Evolutionary conservation across 2,329 filamentous ascomycete genomes (phyloP).

Genomic region (Epichloe amarillans): DNA sequence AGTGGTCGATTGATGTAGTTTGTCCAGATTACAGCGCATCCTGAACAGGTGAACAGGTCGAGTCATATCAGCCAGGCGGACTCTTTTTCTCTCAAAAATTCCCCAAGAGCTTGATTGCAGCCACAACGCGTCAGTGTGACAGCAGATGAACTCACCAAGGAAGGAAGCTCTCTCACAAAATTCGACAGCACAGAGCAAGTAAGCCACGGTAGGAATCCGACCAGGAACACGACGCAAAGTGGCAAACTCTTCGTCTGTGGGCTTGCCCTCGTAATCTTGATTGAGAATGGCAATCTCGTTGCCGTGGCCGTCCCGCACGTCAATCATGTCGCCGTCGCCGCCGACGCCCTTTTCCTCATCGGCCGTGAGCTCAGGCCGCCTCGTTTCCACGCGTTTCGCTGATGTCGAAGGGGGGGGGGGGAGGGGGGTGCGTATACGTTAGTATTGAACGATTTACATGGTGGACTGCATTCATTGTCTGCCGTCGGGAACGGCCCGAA

Average conservation of each 20-base stretch:
- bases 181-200: slow-evolving; percentile 44
- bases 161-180: slow-evolving; percentile 49
- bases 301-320: background rate
- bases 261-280: slow-evolving; percentile 24
- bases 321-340: too few species aligned
- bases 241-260: slow-evolving; percentile 39
- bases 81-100: too few species aligned
- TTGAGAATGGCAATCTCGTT: slow-evolving; percentile 8
- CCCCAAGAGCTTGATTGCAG: too few species aligned
- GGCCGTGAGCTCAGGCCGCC: too few species aligned
- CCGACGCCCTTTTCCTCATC: background rate
- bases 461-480: too few species aligned
- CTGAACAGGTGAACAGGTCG: background rate
- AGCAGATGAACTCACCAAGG: slow-evolving; percentile 30
- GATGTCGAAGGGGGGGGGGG: background rate
- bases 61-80: background rate
- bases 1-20: slow-evolving; percentile 51
- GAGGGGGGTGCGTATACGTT: background rate
- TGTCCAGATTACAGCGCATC: slow-evolving; percentile 17
- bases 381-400: background rate
- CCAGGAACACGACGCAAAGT: slow-evolving; percentile 40
- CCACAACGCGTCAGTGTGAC: too few species aligned
- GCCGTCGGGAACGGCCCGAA: too few species aligned
- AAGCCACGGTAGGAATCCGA: slow-evolving; percentile 37
- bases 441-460: background rate